phyloP scores from a whole-genome alignment of 2,329 filamentous ascomycete genomes.

The Sphaerulina vaccinii region DNA sequence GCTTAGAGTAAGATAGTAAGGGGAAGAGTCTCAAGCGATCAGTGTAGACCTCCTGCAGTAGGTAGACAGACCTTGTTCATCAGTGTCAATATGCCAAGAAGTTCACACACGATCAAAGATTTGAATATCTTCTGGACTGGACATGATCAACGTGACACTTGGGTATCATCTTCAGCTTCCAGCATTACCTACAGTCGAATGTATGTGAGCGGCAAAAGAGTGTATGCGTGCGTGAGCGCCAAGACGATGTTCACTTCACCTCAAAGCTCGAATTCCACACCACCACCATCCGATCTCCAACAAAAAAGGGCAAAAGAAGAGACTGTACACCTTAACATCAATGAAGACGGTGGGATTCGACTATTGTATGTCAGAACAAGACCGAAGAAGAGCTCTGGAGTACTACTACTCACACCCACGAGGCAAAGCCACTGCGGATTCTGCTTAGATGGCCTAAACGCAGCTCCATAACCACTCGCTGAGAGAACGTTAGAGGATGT shows the following conservation, averaged over 20 bases:
- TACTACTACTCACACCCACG: constrained; percentile 26
- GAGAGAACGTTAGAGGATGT: background rate
- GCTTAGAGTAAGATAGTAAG: too few relatives aligned
- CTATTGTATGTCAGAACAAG: background rate
- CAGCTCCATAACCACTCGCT: constrained; percentile 34
- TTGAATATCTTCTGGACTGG: too few relatives aligned
- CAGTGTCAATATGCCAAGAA: too few relatives aligned
- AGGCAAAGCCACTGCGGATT: constrained; percentile 33
- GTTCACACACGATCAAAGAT: too few relatives aligned
- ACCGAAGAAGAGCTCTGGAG: background rate
- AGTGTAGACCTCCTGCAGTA: too few relatives aligned
- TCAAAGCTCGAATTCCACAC: background rate
- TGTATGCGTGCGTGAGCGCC: too few relatives aligned
- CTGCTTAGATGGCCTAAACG: constrained; percentile 32
- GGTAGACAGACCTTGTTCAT: too few relatives aligned
- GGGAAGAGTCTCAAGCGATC: too few relatives aligned
- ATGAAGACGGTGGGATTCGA: background rate
- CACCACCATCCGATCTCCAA: background rate
- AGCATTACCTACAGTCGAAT: too few relatives aligned
- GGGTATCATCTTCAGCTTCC: too few relatives aligned
- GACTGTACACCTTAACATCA: background rate
- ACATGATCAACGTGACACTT: too few relatives aligned
- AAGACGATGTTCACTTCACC: background rate
- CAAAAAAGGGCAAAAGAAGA: background rate
- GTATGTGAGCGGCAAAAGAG: too few relatives aligned